Conservation (phyloP, 2,329 filamentous ascomycete genomes). For the Microcyclospora pomicola region DNA sequence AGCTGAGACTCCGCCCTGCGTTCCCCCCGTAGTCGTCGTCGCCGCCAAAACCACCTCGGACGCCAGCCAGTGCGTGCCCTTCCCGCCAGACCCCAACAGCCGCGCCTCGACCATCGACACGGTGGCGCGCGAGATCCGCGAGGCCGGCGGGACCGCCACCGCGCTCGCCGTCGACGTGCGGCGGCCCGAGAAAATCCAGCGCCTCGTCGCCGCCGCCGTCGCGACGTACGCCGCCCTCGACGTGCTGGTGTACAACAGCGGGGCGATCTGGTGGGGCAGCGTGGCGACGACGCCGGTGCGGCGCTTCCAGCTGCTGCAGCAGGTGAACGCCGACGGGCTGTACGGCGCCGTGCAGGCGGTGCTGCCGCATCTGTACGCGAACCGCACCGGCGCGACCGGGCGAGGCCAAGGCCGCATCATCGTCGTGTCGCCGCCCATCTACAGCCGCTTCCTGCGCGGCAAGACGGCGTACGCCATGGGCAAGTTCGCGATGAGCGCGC, state of each 20-base stretch:
- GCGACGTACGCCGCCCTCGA: conserved; percentile 51
- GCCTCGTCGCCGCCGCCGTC: conserved; percentile 42
- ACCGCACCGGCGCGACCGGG: conserved; percentile 25
- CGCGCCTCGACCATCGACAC: conserved; percentile 63
- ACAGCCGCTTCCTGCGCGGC: conserved; percentile 69
- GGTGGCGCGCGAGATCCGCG: conserved; percentile 58
- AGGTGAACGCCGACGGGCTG: conserved; percentile 59
- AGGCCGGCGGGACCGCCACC: conserved; percentile 48
- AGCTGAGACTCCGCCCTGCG: background rate
- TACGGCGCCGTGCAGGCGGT: conserved; percentile 57
- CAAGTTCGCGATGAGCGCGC: conserved; percentile 69
- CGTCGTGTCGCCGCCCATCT: conserved; percentile 73
- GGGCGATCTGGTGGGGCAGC: conserved; percentile 61
- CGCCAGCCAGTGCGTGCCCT: conserved; percentile 40
- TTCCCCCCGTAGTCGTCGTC: conserved; percentile 47
- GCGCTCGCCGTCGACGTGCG: conserved; percentile 60
- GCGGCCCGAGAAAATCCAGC: conserved; percentile 45
- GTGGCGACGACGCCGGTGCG: conserved; percentile 52
- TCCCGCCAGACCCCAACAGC: conserved; percentile 67
- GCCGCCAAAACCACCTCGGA: conserved; percentile 63
- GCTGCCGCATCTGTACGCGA: conserved; percentile 50
- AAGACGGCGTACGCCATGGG: conserved; percentile 72
- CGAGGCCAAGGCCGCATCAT: conserved; percentile 47
- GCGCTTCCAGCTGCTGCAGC: conserved; percentile 50
- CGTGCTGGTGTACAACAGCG: conserved; percentile 68